Conservation (phyloP, 179 eudicot species). For the Vitellaria paradoxa region DNA sequence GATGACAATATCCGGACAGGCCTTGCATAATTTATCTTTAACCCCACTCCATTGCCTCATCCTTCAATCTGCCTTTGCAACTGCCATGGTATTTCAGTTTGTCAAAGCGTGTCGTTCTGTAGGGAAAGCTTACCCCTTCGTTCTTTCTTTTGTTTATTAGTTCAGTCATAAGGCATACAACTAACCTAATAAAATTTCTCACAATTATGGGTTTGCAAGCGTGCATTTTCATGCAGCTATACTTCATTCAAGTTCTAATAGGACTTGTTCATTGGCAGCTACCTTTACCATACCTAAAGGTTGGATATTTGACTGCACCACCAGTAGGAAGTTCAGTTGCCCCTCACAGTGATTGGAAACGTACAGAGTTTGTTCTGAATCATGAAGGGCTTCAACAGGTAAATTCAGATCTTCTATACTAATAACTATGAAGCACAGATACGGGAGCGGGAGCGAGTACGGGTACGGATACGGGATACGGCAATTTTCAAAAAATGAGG, state of each 20-base stretch:
- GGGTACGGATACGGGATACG: too few species aligned
- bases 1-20: too few species aligned
- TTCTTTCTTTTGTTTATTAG: background rate
- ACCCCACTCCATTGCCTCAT: background rate
- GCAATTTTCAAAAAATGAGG: too few species aligned
- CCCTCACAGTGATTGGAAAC: constrained; percentile 93
- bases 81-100: background rate
- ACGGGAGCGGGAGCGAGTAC: too few species aligned
- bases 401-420: background rate
- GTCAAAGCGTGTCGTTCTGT: background rate
- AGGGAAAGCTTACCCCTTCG: background rate
- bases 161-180: too few species aligned
- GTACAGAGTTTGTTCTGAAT: constrained; percentile 74
- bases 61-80: background rate
- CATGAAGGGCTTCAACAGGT: constrained; percentile 96
- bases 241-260: constrained; percentile 15
- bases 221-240: background rate
- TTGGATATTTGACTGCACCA: constrained; percentile 94
- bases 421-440: background rate
- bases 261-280: constrained; percentile 45
- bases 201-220: background rate
- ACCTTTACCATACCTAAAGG: constrained; percentile 90
- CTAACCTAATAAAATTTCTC: too few species aligned
- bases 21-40: too few species aligned
- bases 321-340: constrained; percentile 64